Evolutionary conservation across 2,329 filamentous ascomycete genomes (phyloP), one percentile per base, ranked within the genome.

Genomic region (Colletotrichum sp.): DNA sequence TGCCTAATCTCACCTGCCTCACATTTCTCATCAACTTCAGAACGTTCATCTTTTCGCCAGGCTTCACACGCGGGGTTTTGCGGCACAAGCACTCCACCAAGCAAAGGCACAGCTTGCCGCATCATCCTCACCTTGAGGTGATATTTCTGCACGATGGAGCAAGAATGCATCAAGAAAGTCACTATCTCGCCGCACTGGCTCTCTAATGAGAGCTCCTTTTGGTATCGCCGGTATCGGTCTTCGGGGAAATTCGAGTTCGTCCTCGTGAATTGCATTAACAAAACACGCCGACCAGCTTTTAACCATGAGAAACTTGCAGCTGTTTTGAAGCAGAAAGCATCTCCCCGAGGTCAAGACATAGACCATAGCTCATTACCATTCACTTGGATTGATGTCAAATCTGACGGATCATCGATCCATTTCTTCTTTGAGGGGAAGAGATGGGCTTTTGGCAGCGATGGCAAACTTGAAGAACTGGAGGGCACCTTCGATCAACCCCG

Each of bases 121-220:
- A 49, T 21, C 44, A 49, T 21, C 44, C 18, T 21, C 44, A 28
- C 24, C 55, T 24, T 24, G 26, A 28, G 55, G 6, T 59, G 24
- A 6, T 49, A 16, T 15, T 3, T 10, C 26, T n/a, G 18, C 28
- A 55, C 24, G 4, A 72, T 72, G 64, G 70, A 72, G 28, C 52
- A 68, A 32, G 34, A 62, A 15, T 68, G 60, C 63, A 68, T 68
- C 52, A 67, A 52, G n/a, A 39, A 24, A 34, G 55, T 26, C 2
- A 77, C 66, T 3, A 76, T 82, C 18, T 73, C 74, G 12, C 78
- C 81, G 28, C 76, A 71, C 13, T 83, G 81, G 81, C 69, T 81
- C 2, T 62, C 79, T 5, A 60, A 55, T 6, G 77, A 69, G 5
- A 78, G 78, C 3, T 24, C 64, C 16, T 82, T 83, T 52, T 83